Conservation (phyloP, 1,284 basidiomycete species). For the Anthracocystis panici-leucophaei region DNA sequence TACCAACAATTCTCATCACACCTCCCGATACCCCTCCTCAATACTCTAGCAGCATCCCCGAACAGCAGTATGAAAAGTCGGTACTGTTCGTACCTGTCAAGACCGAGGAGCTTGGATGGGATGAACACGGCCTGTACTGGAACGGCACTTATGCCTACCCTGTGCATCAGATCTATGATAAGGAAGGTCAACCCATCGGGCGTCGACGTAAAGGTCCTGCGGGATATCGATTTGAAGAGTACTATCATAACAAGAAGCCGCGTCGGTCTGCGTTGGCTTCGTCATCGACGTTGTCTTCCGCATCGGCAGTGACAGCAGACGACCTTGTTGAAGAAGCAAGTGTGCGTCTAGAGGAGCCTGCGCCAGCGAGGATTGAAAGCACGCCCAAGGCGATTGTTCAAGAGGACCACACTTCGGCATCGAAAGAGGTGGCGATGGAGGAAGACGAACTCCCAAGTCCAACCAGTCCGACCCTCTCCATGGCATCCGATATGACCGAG, state of each 20-base stretch:
- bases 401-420: not conserved
- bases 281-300: not conserved
- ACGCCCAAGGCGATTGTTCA: slow-evolving; percentile 1
- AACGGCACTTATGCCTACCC: slow-evolving; percentile 60
- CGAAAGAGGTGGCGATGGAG: slow-evolving; percentile 4
- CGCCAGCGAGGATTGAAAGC: slow-evolving; percentile 29
- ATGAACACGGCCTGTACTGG: slow-evolving; percentile 63
- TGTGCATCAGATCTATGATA: slow-evolving; percentile 45
- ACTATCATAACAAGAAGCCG: slow-evolving; percentile 36
- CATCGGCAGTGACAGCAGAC: not conserved
- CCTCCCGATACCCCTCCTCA: slow-evolving; percentile 39
- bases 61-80: slow-evolving; percentile 53
- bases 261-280: slow-evolving; percentile 12
- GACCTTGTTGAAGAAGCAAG: slow-evolving; percentile 31
- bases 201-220: slow-evolving; percentile 38
- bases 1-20: slow-evolving; percentile 57
- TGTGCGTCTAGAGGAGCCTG: slow-evolving; percentile 38
- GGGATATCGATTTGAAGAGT: slow-evolving; percentile 49
- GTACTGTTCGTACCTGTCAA: slow-evolving; percentile 61
- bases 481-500: slow-evolving; percentile 19
- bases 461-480: slow-evolving; percentile 24
- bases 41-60: slow-evolving; percentile 41
- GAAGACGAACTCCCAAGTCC: slow-evolving; percentile 22
- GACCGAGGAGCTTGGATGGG: slow-evolving; percentile 65
- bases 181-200: slow-evolving; percentile 41